Percentiles rank a stretch among this genome's conserved stretches.
These are phyloP conservation scores for Porphyra umbilicalis DNA, from an alignment of 31 red algal genomes.

Conservation along the genomic window DNA sequence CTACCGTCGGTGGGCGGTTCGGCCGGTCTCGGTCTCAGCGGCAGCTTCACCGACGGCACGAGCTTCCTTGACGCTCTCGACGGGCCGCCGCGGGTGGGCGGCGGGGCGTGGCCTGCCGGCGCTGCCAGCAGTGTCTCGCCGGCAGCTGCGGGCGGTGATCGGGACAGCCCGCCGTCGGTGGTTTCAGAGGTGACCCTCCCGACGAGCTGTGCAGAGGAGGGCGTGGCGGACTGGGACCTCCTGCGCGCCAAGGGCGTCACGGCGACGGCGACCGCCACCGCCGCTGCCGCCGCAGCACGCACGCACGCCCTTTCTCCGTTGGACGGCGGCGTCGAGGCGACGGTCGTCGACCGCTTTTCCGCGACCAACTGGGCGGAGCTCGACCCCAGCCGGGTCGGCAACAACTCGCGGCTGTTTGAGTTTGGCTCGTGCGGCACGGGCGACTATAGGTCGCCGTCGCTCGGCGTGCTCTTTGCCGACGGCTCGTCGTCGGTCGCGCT, in stretches of 20 bases:
- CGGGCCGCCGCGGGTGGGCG: too few species aligned
- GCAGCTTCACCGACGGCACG: not conserved
- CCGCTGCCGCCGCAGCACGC: too few species aligned
- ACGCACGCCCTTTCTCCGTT: too few species aligned
- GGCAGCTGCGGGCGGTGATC: not conserved
- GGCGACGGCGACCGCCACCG: too few species aligned
- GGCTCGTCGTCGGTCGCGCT: slow-evolving; percentile 10
- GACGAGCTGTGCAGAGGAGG: not conserved
- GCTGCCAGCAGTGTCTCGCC: not conserved
- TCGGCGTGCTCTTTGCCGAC: slow-evolving; percentile 15
- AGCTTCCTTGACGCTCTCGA: not conserved
- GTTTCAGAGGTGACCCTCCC: not conserved
- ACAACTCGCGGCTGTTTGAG: slow-evolving; percentile 27
- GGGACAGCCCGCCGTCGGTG: not conserved
- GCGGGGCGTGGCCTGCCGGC: not conserved
- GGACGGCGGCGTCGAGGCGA: not conserved
- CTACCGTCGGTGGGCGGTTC: not conserved
- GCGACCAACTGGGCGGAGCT: slow-evolving; percentile 20
- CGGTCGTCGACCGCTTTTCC: not conserved
- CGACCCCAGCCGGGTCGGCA: slow-evolving; percentile 21
- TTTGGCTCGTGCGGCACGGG: slow-evolving; percentile 27
- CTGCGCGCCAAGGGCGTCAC: not conserved
- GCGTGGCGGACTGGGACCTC: not conserved
- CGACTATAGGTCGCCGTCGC: slow-evolving; percentile 19
- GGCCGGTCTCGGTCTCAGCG: not conserved